These are phyloP conservation scores for Sanguinoderma infundibulare DNA, from an alignment of 1,284 basidiomycete genomes.

Conservation along the genomic window DNA sequence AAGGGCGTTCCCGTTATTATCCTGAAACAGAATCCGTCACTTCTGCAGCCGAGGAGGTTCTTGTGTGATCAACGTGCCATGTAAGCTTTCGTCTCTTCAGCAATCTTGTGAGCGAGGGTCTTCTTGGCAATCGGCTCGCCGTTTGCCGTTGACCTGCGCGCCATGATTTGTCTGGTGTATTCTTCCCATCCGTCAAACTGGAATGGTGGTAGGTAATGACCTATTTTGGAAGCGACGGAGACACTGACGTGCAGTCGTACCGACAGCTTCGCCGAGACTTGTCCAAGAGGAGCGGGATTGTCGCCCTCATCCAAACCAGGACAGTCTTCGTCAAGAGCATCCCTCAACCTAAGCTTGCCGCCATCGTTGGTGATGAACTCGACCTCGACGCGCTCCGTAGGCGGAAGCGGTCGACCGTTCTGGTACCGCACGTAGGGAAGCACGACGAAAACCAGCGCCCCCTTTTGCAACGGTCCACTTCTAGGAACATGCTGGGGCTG, in stretches of 20 bases:
- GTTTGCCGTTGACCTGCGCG: constrained; percentile 1
- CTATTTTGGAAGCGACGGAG: not conserved
- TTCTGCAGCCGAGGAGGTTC: not conserved
- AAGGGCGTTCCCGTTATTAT: not conserved
- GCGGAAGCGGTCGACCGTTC: too few relatives aligned
- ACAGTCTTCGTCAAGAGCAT: not conserved
- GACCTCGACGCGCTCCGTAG: too few relatives aligned
- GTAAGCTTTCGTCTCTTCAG: not conserved
- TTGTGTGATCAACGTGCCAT: not conserved
- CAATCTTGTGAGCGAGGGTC: constrained; percentile 3
- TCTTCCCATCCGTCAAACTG: not conserved
- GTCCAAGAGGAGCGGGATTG: not conserved
- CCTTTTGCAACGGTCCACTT: too few relatives aligned
- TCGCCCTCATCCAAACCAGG: not conserved
- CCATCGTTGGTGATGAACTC: too few relatives aligned
- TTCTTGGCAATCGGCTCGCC: not conserved
- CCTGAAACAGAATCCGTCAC: not conserved
- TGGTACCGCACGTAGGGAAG: too few relatives aligned
- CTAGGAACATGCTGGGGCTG: too few relatives aligned
- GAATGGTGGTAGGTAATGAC: not conserved
- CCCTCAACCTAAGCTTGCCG: too few relatives aligned
- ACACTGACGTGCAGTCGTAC: not conserved
- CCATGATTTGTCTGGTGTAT: constrained; percentile 6
- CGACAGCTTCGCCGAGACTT: constrained; percentile 6
- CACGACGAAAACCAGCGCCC: too few relatives aligned